Conservation (phyloP, 371 early-diverging fungal genomes). For the Mortierella sp. region DNA sequence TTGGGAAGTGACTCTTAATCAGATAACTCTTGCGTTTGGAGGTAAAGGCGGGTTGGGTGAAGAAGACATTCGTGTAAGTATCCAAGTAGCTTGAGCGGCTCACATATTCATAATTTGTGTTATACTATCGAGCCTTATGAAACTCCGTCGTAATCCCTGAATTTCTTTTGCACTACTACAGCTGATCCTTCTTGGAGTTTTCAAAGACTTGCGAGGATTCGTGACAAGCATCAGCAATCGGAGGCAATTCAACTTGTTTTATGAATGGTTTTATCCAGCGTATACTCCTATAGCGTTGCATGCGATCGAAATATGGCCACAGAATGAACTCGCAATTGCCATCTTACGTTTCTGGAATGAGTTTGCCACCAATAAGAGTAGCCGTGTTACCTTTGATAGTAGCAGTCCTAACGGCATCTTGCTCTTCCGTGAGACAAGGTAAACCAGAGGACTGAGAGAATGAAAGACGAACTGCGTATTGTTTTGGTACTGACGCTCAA, state of each 20-base stretch:
- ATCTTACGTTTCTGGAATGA: constrained; percentile 84
- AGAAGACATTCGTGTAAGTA: constrained; percentile 59
- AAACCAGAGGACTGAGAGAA: background rate
- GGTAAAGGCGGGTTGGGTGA: constrained; percentile 62
- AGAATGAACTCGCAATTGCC: constrained; percentile 75
- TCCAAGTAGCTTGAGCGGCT: background rate
- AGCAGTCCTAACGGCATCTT: constrained; percentile 91
- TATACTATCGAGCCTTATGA: background rate
- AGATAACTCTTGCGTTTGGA: constrained; percentile 62
- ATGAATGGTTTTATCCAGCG: constrained; percentile 87
- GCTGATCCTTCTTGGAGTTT: constrained; percentile 71
- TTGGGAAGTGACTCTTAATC: constrained; percentile 68
- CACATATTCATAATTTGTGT: background rate
- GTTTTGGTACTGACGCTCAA: background rate
- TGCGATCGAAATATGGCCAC: constrained; percentile 78
- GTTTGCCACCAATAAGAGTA: constrained; percentile 83
- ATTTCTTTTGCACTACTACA: background rate
- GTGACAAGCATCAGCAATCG: constrained; percentile 75
- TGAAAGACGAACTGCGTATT: too few species aligned
- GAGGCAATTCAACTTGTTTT: constrained; percentile 78
- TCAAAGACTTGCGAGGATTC: constrained; percentile 87
- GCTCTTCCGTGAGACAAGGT: constrained; percentile 90
- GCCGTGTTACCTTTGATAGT: constrained; percentile 87
- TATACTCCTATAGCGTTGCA: constrained; percentile 74
- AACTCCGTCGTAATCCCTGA: background rate